Percentiles rank a stretch among this genome's conserved stretches.
Evolutionary conservation across 768 basidiomycete genomes (phyloP).

Genomic region (Xerocomellus chrysenteron): DNA sequence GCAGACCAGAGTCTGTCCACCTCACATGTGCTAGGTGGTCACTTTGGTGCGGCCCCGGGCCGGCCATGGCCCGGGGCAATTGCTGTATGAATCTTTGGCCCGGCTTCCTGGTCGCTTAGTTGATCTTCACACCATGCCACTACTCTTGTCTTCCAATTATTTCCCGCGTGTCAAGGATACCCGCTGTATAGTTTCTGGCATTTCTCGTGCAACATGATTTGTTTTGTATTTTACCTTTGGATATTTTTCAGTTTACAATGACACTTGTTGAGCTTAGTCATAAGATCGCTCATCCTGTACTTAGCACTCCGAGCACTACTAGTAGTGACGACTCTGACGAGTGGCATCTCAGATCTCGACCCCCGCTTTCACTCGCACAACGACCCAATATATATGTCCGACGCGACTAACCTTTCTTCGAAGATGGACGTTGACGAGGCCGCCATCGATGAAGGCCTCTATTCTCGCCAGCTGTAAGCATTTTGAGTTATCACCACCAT

Average conservation of each 20-base stretch:
- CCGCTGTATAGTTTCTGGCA: background rate
- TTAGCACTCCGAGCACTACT: too few relatives aligned
- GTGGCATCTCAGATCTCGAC: constrained; percentile 1
- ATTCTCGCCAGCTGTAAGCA: constrained; percentile 89
- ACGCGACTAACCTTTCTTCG: constrained; percentile 33
- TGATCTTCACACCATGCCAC: background rate
- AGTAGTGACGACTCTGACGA: background rate
- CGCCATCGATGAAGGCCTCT: constrained; percentile 89
- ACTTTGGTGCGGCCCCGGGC: background rate
- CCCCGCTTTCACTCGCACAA: constrained; percentile 4
- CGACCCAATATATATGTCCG: constrained; percentile 33
- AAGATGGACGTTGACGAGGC: constrained; percentile 87
- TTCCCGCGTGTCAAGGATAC: background rate
- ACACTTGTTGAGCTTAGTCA: constrained; percentile 21
- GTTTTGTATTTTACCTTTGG: background rate
- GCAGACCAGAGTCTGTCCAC: background rate
- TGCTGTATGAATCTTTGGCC: background rate
- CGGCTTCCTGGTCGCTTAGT: background rate
- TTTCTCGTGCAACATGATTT: background rate
- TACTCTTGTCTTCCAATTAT: background rate
- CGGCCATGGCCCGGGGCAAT: too few relatives aligned
- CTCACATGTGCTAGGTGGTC: background rate
- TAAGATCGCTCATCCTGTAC: background rate
- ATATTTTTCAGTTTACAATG: background rate
- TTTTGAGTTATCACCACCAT: constrained; percentile 14